phyloP scores from a whole-genome alignment of 2,329 filamentous ascomycete species.

The Herpotrichia juniperi region DNA sequence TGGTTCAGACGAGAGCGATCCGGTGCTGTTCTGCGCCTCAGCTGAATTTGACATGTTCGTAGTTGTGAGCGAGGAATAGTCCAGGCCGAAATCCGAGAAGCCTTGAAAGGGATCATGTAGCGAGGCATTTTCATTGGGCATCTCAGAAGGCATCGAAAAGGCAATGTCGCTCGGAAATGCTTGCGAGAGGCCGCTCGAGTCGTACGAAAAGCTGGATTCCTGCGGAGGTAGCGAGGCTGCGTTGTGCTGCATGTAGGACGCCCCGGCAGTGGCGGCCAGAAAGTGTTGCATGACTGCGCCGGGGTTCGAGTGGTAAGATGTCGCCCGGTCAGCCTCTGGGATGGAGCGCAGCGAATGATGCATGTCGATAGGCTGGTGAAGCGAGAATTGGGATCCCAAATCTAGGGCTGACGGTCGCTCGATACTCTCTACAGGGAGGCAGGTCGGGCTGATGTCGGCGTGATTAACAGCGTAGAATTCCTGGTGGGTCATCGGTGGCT shows the following conservation, averaged over 20 bases:
- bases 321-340: slow-evolving; percentile 36
- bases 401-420: slow-evolving; percentile 40
- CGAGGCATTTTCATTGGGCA: slow-evolving; percentile 27
- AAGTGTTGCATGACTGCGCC: slow-evolving; percentile 45
- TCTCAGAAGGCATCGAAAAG: slow-evolving; percentile 30
- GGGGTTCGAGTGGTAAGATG: slow-evolving; percentile 30
- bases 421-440: slow-evolving; percentile 37
- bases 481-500: slow-evolving; percentile 32
- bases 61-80: slow-evolving; percentile 32
- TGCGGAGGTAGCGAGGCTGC: slow-evolving; percentile 31
- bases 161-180: slow-evolving; percentile 27
- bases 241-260: slow-evolving; percentile 39
- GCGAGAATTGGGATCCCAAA: slow-evolving; percentile 34
- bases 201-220: slow-evolving; percentile 30
- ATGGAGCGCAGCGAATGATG: slow-evolving; percentile 40
- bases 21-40: slow-evolving; percentile 37
- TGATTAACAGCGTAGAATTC: slow-evolving; percentile 33
- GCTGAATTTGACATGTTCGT: slow-evolving; percentile 26
- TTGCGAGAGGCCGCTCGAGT: slow-evolving; percentile 25
- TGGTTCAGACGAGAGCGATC: slow-evolving; percentile 38
- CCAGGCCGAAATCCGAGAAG: slow-evolving; percentile 34
- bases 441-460: slow-evolving; percentile 44
- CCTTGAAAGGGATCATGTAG: slow-evolving; percentile 29
- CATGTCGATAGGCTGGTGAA: slow-evolving; percentile 43
- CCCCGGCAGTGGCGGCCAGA: slow-evolving; percentile 42